Conservation (phyloP, 768 basidiomycete genomes). For the Paxillus rubicundulus region DNA sequence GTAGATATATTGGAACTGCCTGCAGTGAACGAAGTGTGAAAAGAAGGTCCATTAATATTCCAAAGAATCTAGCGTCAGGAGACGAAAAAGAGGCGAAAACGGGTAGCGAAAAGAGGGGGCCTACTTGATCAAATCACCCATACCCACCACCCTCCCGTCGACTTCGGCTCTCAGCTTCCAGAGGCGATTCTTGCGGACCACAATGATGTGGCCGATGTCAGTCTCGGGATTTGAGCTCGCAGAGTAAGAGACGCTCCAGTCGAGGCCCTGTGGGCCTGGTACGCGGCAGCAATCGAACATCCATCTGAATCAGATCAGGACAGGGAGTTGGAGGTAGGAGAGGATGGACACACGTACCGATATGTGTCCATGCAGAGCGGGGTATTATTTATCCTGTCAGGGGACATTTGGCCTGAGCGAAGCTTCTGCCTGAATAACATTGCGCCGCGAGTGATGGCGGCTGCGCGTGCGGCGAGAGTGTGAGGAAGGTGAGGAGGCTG, state of each 20-base stretch:
- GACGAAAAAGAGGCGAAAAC: not conserved
- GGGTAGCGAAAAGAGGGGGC: slow-evolving; percentile 20
- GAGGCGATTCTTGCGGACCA: slow-evolving; percentile 78
- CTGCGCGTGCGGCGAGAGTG: slow-evolving; percentile 63
- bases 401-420: slow-evolving; percentile 60
- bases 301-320: slow-evolving; percentile 51
- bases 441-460: slow-evolving; percentile 63
- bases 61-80: not conserved
- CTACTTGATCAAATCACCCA: slow-evolving; percentile 54
- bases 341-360: slow-evolving; percentile 42
- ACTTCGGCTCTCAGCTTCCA: slow-evolving; percentile 74
- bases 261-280: slow-evolving; percentile 68
- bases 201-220: slow-evolving; percentile 75
- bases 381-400: slow-evolving; percentile 66
- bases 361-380: slow-evolving; percentile 87
- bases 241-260: slow-evolving; percentile 75
- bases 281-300: slow-evolving; percentile 91
- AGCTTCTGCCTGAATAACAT: slow-evolving; percentile 73
- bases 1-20: slow-evolving; percentile 72
- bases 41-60: not conserved
- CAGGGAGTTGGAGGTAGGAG: not conserved
- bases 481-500: slow-evolving; percentile 61
- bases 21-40: slow-evolving; percentile 23
- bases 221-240: slow-evolving; percentile 33
- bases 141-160: slow-evolving; percentile 58